A percentile compares a stretch with the other conserved stretches of the same genome.
Conservation (phyloP, 2,329 filamentous ascomycete genomes). For the Cryphonectria naterciae region DNA sequence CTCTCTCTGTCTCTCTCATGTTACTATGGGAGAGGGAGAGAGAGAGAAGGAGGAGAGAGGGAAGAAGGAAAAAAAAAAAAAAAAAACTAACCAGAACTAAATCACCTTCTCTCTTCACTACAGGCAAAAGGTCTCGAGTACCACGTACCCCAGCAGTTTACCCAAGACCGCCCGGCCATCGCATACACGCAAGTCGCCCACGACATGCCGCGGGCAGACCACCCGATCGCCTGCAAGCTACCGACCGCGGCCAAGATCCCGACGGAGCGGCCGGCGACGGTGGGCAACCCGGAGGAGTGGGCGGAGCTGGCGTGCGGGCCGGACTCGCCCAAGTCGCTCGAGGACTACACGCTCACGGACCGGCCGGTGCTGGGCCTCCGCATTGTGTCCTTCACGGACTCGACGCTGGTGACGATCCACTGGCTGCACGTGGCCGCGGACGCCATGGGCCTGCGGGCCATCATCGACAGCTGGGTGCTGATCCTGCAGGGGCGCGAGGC, state of each 20-base stretch:
- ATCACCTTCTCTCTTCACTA: background rate
- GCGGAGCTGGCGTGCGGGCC: conserved; percentile 30
- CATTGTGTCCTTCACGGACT: conserved; percentile 48
- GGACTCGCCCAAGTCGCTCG: conserved; percentile 35
- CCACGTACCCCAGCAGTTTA: conserved; percentile 35
- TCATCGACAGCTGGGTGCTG: conserved; percentile 47
- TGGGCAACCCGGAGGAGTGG: conserved; percentile 36
- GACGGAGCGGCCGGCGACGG: conserved; percentile 32
- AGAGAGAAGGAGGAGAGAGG: no score
- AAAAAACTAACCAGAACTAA: background rate
- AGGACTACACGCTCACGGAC: conserved; percentile 45
- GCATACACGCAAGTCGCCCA: conserved; percentile 40
- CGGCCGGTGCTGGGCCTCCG: conserved; percentile 47
- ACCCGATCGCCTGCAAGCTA: conserved; percentile 40
- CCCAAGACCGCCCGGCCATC: conserved; percentile 40
- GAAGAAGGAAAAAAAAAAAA: no score
- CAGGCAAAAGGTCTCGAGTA: background rate
- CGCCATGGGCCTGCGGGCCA: conserved; percentile 42
- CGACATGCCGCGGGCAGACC: conserved; percentile 37
- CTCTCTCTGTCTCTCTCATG: background rate
- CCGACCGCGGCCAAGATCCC: conserved; percentile 32
- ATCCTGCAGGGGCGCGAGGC: conserved; percentile 43
- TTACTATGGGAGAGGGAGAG: no score
- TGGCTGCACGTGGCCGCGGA: conserved; percentile 50
- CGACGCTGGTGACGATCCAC: conserved; percentile 46